Base-by-base conservation (phyloP, 2,329 filamentous ascomycete genomes). In the Chrysosporium keratinophilum region DNA sequence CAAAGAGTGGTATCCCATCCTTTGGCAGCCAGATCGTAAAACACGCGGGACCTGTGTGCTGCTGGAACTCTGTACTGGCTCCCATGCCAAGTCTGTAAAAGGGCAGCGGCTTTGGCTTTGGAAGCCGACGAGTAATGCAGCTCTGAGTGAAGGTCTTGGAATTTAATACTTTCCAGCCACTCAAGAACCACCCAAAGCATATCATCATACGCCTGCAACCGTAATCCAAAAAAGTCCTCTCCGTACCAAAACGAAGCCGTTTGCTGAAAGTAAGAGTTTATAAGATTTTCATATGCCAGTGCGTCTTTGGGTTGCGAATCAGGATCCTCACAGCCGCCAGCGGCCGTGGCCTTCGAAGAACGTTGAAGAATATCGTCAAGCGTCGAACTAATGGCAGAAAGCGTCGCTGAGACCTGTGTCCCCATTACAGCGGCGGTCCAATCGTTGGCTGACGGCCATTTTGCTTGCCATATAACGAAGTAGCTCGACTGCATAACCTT, bases 151-250 rank as follows among this genome's bases (percentile, higher is more conserved):
- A 78, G 71, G 33, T 81, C 73, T 50, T 91, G 80, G 64, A 95
- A 89, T 60, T 85, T 83, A 58, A 89, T 79, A 47, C 80, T 81
- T 65, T 95, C 88, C 50, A 96, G 73, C 90, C 91, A 96, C 58
- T 85, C 88, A 37, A 97, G 76, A 1, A 94, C 88, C 1, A 96
- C 88, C 91, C 91, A 97, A 2, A 95, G 78, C 73, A 95, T 95
- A 67, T 97, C 91, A 65, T 96, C 91, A 66, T 84, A 95, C 0
- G 91, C 91, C 74, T 93, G 76, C 54, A 82, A 80, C 43, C 87
- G 78, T 48, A 96, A 78, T 28, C 78, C 76, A 58, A 89, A 82
- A 3, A 83, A 79, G 67, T 95, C 82, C 66, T 97, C 88, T 17
- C 87, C 88, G 65, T 91, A 95, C 66, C 94, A 96, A 61, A 85